Evolutionary conservation across 805 yeast species (phyloP), one percentile per base, ranked within the genome.

Genomic region (Komagataella populi): DNA sequence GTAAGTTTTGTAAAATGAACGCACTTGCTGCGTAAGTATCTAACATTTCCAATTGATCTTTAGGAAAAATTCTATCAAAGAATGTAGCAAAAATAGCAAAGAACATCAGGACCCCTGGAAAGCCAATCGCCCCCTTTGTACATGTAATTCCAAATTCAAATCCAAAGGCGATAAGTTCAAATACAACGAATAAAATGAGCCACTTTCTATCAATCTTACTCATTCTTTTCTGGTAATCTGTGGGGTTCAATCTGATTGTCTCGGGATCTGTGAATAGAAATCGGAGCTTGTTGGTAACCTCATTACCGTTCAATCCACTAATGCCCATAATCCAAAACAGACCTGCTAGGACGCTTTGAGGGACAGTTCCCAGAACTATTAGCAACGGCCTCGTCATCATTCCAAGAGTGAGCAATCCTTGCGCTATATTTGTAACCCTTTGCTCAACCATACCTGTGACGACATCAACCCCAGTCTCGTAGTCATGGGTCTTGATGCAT

Each of bases 291-390:
- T 75, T 70, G 3, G 84, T 70, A 4, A 91, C 78, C 3, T 72
- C 81, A 60, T 86, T 87, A 4, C 73, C 78, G 53, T 83, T 72
- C 18, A 91, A 62, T 0, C 96, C 96, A 1, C 83, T 77, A 0
- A 87, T 71, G 0, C 96, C 97, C 98, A 91, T 91, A 54, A 87
- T 80, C 73, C 89, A 90, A 63, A 93, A 91, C 48, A 93, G 70
- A 0, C 99, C 99, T 0, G 96, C 86, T 17, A 91, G 70, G 1
- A 91, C 95, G 6, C 95, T 93, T 62, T 91, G 97, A 0, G 99
- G 99, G 23, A 91, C 84, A 30, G 80, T 69, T 0, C 90, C 91
- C 30, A 93, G 68, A 6, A 93, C 91, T 0, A 81, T 72, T 53
- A 91, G 70, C 39, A 91, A 73, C 0, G 99, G 99, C 14, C 95